Evolutionary conservation across 163 green algal species (phyloP).

Genomic region (Scenedesmus sp.): DNA sequence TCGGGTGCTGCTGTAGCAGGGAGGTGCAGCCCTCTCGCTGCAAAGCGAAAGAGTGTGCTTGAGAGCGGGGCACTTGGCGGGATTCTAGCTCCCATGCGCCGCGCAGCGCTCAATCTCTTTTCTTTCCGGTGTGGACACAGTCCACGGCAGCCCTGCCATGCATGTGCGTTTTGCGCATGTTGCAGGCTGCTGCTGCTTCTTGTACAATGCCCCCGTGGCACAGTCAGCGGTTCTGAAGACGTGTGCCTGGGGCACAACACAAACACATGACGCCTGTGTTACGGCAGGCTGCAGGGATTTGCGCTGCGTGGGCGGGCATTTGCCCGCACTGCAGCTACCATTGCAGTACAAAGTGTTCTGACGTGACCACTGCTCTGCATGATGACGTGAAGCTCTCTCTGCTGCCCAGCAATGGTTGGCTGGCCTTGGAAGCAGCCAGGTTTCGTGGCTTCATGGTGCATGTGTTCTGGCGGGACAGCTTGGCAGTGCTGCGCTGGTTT

Average conservation of each 20-base stretch:
- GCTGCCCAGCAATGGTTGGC: background rate
- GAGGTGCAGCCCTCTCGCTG: background rate
- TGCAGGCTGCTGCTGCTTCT: background rate
- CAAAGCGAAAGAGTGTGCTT: background rate
- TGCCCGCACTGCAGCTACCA: background rate
- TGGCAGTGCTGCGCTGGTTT: background rate
- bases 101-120: background rate
- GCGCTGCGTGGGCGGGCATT: background rate
- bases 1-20: background rate
- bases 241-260: background rate
- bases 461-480: background rate
- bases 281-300: background rate
- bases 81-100: background rate
- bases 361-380: background rate
- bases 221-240: background rate
- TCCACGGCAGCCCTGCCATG: background rate
- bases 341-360: background rate
- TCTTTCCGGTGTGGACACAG: background rate
- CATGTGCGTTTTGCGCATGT: background rate
- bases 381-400: background rate
- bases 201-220: background rate
- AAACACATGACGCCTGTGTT: background rate
- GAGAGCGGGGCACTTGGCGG: background rate
- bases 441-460: background rate
- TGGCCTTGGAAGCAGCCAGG: background rate